Percentiles rank a stretch among this genome's conserved stretches.
These are phyloP conservation scores for Alternaria novae-zelandiae DNA, from an alignment of 2,329 filamentous ascomycete species.

Conservation along the genomic window DNA sequence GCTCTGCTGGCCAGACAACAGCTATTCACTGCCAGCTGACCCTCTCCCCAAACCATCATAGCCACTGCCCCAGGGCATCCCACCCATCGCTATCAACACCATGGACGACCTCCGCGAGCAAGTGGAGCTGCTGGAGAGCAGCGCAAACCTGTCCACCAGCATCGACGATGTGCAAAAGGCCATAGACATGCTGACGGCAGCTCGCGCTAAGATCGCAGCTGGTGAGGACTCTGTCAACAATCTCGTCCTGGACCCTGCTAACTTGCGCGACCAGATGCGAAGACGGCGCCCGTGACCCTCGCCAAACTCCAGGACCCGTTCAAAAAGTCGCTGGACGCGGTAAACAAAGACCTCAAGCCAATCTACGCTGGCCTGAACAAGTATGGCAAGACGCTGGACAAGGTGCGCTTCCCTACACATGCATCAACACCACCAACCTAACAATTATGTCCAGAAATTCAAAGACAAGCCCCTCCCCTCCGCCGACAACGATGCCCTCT, in stretches of 20 bases:
- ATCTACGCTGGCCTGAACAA: slow-evolving; percentile 82
- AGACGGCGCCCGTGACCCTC: slow-evolving; percentile 74
- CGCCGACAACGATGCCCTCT: slow-evolving; percentile 81
- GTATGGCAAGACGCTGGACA: slow-evolving; percentile 85
- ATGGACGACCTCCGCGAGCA: slow-evolving; percentile 76
- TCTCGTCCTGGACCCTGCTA: slow-evolving; percentile 9
- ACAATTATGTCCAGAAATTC: slow-evolving; percentile 58
- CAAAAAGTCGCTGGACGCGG: slow-evolving; percentile 78
- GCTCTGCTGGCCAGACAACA: slow-evolving; percentile 25
- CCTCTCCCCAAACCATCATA: slow-evolving; percentile 9
- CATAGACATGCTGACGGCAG: slow-evolving; percentile 76
- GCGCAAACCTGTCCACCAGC: slow-evolving; percentile 71
- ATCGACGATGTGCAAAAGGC: slow-evolving; percentile 83
- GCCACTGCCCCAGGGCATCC: not conserved
- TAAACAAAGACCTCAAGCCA: slow-evolving; percentile 82
- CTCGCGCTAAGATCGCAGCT: slow-evolving; percentile 74
- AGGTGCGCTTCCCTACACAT: slow-evolving; percentile 57
- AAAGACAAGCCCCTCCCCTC: slow-evolving; percentile 71
- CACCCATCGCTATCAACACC: slow-evolving; percentile 16
- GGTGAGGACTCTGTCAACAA: slow-evolving; percentile 50
- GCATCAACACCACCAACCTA: slow-evolving; percentile 4
- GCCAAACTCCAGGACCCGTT: slow-evolving; percentile 86
- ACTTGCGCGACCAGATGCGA: slow-evolving; percentile 61
- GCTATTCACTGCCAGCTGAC: slow-evolving; percentile 3
- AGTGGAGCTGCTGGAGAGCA: slow-evolving; percentile 73